Evolutionary conservation across 805 yeast genomes (phyloP).

Genomic region (Spathaspora sp.): DNA sequence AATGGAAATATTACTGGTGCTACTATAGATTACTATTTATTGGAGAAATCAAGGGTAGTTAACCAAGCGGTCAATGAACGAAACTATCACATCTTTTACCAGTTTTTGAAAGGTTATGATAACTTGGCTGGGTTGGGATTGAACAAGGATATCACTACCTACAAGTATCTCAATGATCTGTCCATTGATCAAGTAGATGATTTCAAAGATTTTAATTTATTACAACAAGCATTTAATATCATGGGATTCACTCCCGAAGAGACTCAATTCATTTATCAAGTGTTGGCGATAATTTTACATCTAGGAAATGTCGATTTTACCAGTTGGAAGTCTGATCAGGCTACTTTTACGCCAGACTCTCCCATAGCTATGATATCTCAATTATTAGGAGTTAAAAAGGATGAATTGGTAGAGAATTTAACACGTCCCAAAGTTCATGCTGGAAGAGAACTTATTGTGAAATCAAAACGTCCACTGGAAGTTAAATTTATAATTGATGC

Average conservation of each 20-base stretch:
- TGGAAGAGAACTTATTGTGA: slow-evolving; percentile 81
- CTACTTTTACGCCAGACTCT: slow-evolving; percentile 51
- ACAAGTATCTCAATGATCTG: slow-evolving; percentile 46
- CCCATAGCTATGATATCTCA: slow-evolving; percentile 51
- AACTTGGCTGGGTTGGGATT: slow-evolving; percentile 46
- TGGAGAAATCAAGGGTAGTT: slow-evolving; percentile 91
- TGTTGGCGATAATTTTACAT: slow-evolving; percentile 74
- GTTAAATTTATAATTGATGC: slow-evolving; percentile 83
- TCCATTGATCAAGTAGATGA: slow-evolving; percentile 53
- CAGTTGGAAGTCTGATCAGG: slow-evolving; percentile 71
- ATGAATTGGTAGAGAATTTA: slow-evolving; percentile 53
- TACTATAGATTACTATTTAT: slow-evolving; percentile 86
- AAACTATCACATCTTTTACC: slow-evolving; percentile 92
- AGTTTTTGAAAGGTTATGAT: slow-evolving; percentile 67
- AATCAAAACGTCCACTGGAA: slow-evolving; percentile 74
- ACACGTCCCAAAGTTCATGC: slow-evolving; percentile 84
- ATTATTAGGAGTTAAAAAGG: slow-evolving; percentile 59
- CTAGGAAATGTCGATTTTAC: slow-evolving; percentile 81
- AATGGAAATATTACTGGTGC: slow-evolving; percentile 78
- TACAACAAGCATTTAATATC: slow-evolving; percentile 63
- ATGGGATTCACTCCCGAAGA: slow-evolving; percentile 66
- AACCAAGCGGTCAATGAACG: slow-evolving; percentile 73
- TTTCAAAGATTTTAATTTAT: slow-evolving; percentile 55
- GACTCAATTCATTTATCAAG: slow-evolving; percentile 53
- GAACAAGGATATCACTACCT: slow-evolving; percentile 32